Base-by-base conservation (phyloP, 2,329 filamentous ascomycete genomes). In the Neopestalotiopsis clavispora region DNA sequence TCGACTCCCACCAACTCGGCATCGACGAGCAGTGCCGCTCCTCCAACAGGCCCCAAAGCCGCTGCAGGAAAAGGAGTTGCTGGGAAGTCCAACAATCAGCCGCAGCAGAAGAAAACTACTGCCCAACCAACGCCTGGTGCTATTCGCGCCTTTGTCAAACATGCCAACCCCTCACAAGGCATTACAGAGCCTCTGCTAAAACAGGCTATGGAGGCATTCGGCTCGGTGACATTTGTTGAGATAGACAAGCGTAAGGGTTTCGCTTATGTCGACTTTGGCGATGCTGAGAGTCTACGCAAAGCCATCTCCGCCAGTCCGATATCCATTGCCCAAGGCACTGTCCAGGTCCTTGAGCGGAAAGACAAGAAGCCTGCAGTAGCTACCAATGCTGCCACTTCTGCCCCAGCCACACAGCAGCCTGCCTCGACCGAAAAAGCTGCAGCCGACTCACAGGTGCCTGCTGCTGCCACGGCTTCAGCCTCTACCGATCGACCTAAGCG, bases 211-310 rank as follows among this genome's bases (percentile, higher is more conserved):
- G 86, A 90, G 59, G 80, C 83, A 0, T 97, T 94, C 74, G 95
- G 95, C 1, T 80, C 87, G 1, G 88, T 98, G 60, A 89, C 89
- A 0, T 92, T 90, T 72, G 93, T 97, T 20, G 95, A 98, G 75
- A 95, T 98, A 67, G 95, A 98, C 78, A 95, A 94, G 79, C 92
- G 95, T 75, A 98, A 98, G 79, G 94, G 94, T 0, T 97, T 97
- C 75, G 95, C 94, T 2, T 97, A 98, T 78, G 91, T 97, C 52
- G 93, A 97, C 71, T 98, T 98, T 81, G 87, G 88, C 10, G 90
- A 94, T 28, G 86, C 91, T 0, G 89, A 91, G 9, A 86, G 88
- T 10, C 84, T 98, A 32, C 88, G 89, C 74, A 94, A 93, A 75
- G 95, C 95, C 4, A 90, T 97, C 76, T 87, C 90, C 17, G 93